Conservation (phyloP, 495 filamentous ascomycete species). For the Glutinoglossum americanum region DNA sequence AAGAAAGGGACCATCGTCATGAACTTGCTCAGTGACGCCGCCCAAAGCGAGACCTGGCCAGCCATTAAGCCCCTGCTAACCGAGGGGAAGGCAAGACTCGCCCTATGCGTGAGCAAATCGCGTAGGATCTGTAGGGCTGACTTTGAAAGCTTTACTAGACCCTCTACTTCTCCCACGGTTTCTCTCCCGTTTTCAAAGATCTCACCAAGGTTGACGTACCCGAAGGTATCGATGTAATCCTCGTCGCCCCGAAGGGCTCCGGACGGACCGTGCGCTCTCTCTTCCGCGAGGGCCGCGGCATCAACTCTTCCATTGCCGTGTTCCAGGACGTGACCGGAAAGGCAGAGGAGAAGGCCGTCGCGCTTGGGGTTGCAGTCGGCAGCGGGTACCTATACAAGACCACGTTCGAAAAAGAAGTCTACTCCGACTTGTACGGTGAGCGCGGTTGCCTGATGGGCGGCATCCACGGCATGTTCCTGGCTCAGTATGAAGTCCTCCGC, state of each 20-base stretch:
- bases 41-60: slow-evolving; percentile 96
- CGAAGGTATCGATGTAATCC: slow-evolving; percentile 90
- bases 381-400: slow-evolving; percentile 99
- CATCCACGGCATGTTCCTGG: slow-evolving; percentile 99
- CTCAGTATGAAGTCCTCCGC: slow-evolving; percentile 98
- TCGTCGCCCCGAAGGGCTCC: slow-evolving; percentile 95
- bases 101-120: background rate
- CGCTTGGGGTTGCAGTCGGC: slow-evolving; percentile 89
- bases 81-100: slow-evolving; percentile 66
- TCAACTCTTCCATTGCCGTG: slow-evolving; percentile 98
- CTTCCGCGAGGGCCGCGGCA: slow-evolving; percentile 94
- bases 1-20: slow-evolving; percentile 85
- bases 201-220: slow-evolving; percentile 97
- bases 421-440: slow-evolving; percentile 98
- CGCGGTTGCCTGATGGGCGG: slow-evolving; percentile 99
- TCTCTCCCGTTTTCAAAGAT: slow-evolving; percentile 99
- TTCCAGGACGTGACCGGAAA: slow-evolving; percentile 96
- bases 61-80: slow-evolving; percentile 90
- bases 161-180: slow-evolving; percentile 99
- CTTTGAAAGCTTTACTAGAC: slow-evolving; percentile 33
- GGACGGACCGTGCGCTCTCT: slow-evolving; percentile 94
- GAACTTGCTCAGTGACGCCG: slow-evolving; percentile 95
- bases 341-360: slow-evolving; percentile 94
- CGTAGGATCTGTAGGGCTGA: background rate
- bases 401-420: slow-evolving; percentile 99